Evolutionary conservation across 2,329 filamentous ascomycete genomes (phyloP), one percentile per base, ranked within the genome.

Genomic region (Beauveria rudraprayagi): DNA sequence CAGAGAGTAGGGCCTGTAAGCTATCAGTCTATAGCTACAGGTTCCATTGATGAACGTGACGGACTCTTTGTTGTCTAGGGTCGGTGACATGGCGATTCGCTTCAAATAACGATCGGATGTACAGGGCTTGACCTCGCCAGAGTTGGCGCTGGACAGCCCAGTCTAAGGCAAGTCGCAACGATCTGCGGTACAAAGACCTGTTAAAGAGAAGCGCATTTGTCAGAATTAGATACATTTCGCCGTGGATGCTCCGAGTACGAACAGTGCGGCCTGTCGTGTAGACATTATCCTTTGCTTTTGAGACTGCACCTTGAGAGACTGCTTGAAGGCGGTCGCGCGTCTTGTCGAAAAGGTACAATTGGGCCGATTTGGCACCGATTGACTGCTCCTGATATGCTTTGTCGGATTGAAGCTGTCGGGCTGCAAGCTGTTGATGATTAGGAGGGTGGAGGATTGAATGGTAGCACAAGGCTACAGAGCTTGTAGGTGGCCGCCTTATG

Each of bases 81-180:
- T 97, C 91, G 62, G 83, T 85, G 63, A 97, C 80, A 72, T 91
- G 80, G 73, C 86, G 90, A 76, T 99, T 97, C 62, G 91, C 91
- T 74, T 99, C 94, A 72, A 97, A 99, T 16, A 97, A 83, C 43
- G 89, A 92, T 69, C 94, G 88, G 70, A 99, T 96, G 75, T 99
- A 97, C 65, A 97, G 80, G 37, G 94, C 94, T 76, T 97, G 94
- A 64, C 93, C 92, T 69, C 94, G 89, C 93, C 94, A 99, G 64
- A 97, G 78, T 70, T 93, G 86, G 67, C 94, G 85, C 73, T 97
- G 90, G 65, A 97, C 92, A 62, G 91, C 86, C 94, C 94, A 99
- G 79, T 97, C 92, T 66, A 97, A 86, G 47, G 94, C 84, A 66
- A 97, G 86, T 82, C 97, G 97, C 72, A 99, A 77, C 28, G 92